Conservation (phyloP, 441 rosid species). For the Eruca vesicaria region DNA sequence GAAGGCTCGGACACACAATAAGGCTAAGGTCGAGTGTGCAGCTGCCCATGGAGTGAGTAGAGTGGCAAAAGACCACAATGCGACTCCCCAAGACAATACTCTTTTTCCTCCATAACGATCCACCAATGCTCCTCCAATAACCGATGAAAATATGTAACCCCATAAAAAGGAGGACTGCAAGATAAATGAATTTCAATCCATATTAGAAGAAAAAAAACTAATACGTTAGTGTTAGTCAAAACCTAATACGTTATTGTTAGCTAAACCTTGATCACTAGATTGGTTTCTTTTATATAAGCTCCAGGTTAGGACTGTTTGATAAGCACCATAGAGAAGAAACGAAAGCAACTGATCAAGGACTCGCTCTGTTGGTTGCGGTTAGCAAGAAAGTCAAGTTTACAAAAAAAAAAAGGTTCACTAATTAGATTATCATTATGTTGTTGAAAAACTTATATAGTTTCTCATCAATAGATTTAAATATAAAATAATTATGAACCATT, state of each 20-base stretch:
- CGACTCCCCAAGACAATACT: conserved; percentile 88
- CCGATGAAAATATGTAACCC: conserved; percentile 95
- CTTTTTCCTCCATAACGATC: conserved; percentile 88
- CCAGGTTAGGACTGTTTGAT: not conserved
- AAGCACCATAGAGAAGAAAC: not conserved
- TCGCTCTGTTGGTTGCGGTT: not conserved
- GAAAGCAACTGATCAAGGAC: not conserved
- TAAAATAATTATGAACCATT: not conserved
- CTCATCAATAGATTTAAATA: not conserved
- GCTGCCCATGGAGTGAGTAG: conserved; percentile 96
- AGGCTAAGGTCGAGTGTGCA: conserved; percentile 63
- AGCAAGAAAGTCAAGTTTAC: not conserved
- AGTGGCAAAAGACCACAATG: conserved; percentile 93
- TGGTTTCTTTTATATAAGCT: not conserved
- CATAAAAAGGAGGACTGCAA: conserved; percentile 90
- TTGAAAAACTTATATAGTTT: not conserved
- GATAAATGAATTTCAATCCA: not conserved
- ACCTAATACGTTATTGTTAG: not conserved
- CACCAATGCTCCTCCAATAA: conserved; percentile 79
- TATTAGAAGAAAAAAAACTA: not conserved
- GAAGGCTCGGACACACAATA: conserved; percentile 72
- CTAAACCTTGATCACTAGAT: not conserved
- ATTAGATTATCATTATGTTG: not conserved
- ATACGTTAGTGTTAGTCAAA: not conserved
- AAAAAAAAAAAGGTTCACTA: not conserved